Base-by-base conservation (phyloP, 2,329 filamentous ascomycete species). In the Calonectria henricotiae region DNA sequence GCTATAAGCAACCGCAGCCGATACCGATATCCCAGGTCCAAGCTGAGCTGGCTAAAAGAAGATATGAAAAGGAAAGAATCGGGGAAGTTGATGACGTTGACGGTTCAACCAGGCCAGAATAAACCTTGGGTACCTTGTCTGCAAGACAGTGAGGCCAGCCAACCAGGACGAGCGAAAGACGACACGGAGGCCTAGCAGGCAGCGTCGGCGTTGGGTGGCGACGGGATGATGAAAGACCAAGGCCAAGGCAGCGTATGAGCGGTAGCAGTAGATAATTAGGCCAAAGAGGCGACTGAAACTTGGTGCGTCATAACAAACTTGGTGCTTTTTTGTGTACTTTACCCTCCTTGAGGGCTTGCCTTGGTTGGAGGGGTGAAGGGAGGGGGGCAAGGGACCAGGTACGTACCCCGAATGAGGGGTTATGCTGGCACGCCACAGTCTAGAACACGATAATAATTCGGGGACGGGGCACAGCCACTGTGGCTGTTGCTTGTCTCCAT, bases 231-330 rank as follows among this genome's bases (percentile, higher is more conserved):
- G 44, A 63, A 54, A 67, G 27, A 25, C 37, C 35, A 63, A 68
- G 65, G 62, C 68, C 64, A 65, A 64, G 55, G 43, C 61, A 65
- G 63, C n/a, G 25, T 35, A 60, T 23, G 15, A 47, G 27, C n/a
- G 49, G 39, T 27, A 44, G 44, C 70, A 58, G 55, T n/a, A 67
- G 20, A 49, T 37, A 46, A 43, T 62, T 68, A 70, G 60, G 68
- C 60, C 20, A 67, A 30, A 9, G 54, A 62, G 55, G 41, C 58
- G 62, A 58, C 43, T 69, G 62, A 65, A 55, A 65, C 65, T 71
- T 51, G 44, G 68, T 78, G 76, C 76, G 76, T 78, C 76, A 78
- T 78, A 77, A 76, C 75, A 77, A 74, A 65, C 46, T 43, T 68
- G 69, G 49, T 71, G 69, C 64, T 71, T 72, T 73, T 71, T 75